These are phyloP conservation scores for Phytophthora tubulina DNA, from an alignment of 352 stramenopile species.

Conservation along the genomic window DNA sequence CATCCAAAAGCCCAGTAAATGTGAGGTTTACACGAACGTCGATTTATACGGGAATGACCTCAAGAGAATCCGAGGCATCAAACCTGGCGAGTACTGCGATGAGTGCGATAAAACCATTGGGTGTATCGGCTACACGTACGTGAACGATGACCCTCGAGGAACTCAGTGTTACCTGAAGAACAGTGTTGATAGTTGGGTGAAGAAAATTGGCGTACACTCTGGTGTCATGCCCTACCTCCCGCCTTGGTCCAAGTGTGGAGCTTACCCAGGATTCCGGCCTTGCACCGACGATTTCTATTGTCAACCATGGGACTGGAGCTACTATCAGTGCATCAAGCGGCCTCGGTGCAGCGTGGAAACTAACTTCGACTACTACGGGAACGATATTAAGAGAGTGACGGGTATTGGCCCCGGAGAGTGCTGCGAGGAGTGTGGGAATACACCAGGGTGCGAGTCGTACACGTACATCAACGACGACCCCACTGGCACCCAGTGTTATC, in stretches of 20 bases:
- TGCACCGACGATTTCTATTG: conserved; percentile 35
- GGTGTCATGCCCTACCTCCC: conserved; percentile 32
- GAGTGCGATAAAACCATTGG: conserved; percentile 43
- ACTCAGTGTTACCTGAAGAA: conserved; percentile 58
- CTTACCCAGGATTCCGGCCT: conserved; percentile 20
- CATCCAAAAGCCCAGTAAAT: conserved; percentile 38
- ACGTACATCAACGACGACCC: conserved; percentile 54
- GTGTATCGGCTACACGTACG: conserved; percentile 60
- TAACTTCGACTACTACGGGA: conserved; percentile 47
- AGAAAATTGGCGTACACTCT: conserved; percentile 32
- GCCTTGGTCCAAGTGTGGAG: conserved; percentile 29
- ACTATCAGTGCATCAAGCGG: conserved; percentile 45
- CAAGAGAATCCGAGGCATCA: conserved; percentile 42
- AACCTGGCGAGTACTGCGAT: conserved; percentile 30
- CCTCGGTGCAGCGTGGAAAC: conserved; percentile 45
- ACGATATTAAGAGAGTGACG: conserved; percentile 43
- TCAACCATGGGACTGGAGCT: conserved; percentile 42
- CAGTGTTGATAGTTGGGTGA: conserved; percentile 30
- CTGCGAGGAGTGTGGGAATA: conserved; percentile 55
- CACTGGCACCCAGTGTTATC: conserved; percentile 33
- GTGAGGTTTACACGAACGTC: conserved; percentile 38
- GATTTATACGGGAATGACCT: conserved; percentile 60
- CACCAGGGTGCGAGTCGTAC: conserved; percentile 46
- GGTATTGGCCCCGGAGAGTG: conserved; percentile 43
- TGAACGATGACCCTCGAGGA: conserved; percentile 52